These are phyloP conservation scores for Chrysoporthe puriensis DNA, from an alignment of 2,329 filamentous ascomycete genomes.

Conservation along the genomic window DNA sequence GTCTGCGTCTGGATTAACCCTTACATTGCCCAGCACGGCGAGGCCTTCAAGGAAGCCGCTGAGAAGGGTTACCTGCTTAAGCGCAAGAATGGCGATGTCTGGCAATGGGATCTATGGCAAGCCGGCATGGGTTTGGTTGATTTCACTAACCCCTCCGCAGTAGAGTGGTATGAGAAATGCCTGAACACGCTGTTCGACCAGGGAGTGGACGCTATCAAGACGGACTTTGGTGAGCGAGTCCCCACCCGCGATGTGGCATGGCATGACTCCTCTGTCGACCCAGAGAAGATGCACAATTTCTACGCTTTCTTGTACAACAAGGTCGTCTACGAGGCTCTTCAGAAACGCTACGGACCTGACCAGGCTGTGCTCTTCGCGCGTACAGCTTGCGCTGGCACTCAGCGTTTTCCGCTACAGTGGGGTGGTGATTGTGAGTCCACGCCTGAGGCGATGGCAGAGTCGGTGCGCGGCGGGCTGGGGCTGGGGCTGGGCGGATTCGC, in stretches of 20 bases:
- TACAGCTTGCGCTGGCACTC: conserved; percentile 67
- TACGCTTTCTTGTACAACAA: conserved; percentile 77
- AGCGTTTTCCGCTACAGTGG: conserved; percentile 73
- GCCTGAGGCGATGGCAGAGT: conserved; percentile 73
- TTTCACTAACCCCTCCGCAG: conserved; percentile 72
- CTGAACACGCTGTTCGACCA: conserved; percentile 67
- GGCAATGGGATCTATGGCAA: conserved; percentile 80
- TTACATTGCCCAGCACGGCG: conserved; percentile 71
- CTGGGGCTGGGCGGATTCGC: conserved; percentile 37
- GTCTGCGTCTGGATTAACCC: conserved; percentile 79
- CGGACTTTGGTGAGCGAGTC: conserved; percentile 75
- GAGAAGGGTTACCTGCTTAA: conserved; percentile 71
- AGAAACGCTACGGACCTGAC: conserved; percentile 52
- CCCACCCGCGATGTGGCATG: conserved; percentile 68
- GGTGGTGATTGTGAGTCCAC: conserved; percentile 77
- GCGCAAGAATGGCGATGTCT: conserved; percentile 69
- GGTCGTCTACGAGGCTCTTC: conserved; percentile 67
- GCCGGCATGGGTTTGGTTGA: conserved; percentile 76
- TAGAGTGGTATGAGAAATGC: conserved; percentile 65
- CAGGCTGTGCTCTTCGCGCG: conserved; percentile 70
- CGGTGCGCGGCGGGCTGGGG: conserved; percentile 36
- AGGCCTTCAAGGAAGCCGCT: conserved; percentile 65
- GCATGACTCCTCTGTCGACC: conserved; percentile 61
- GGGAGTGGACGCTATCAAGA: conserved; percentile 75
- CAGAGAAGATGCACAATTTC: conserved; percentile 74